phyloP scores from a whole-genome alignment of 1,284 basidiomycete genomes.

The Schizopora paradoxa region DNA sequence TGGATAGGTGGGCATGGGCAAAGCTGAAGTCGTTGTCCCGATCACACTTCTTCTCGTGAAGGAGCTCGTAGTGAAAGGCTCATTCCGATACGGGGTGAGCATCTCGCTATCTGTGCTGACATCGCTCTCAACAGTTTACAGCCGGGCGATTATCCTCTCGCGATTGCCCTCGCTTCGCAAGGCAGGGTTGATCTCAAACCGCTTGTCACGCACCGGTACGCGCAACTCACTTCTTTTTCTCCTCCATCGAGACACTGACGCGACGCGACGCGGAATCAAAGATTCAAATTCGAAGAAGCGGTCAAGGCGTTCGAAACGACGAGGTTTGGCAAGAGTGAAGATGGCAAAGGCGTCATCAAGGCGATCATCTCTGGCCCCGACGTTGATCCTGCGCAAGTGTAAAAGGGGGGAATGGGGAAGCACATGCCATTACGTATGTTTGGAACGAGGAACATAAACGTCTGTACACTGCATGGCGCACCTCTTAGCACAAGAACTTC shows the following conservation, averaged over 20 bases:
- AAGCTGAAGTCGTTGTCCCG: slow-evolving; percentile 56
- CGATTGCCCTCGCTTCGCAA: slow-evolving; percentile 73
- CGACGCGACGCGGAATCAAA: slow-evolving; percentile 41
- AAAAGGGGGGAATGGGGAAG: background rate
- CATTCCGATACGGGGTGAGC: slow-evolving; percentile 81
- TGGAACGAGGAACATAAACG: too few relatives aligned
- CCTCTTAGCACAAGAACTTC: too few relatives aligned
- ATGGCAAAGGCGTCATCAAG: slow-evolving; percentile 71
- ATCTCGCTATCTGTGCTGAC: slow-evolving; percentile 6
- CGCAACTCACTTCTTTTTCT: slow-evolving; percentile 7
- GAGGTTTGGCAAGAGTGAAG: slow-evolving; percentile 71
- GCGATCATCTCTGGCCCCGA: slow-evolving; percentile 75
- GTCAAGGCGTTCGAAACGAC: slow-evolving; percentile 78
- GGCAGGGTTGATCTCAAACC: slow-evolving; percentile 85
- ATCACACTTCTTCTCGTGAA: slow-evolving; percentile 61
- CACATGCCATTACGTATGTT: background rate
- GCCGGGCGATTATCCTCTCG: slow-evolving; percentile 83
- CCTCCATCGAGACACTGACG: slow-evolving; percentile 2
- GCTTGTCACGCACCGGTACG: slow-evolving; percentile 80
- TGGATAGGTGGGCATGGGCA: slow-evolving; percentile 70
- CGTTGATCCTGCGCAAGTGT: slow-evolving; percentile 28
- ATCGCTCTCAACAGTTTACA: slow-evolving; percentile 24
- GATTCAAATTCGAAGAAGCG: slow-evolving; percentile 73
- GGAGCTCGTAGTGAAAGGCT: slow-evolving; percentile 79
- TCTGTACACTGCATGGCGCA: too few relatives aligned